phyloP scores from a whole-genome alignment of 2,329 filamentous ascomycete species.

The Cephalotrichum gorgonifer region DNA sequence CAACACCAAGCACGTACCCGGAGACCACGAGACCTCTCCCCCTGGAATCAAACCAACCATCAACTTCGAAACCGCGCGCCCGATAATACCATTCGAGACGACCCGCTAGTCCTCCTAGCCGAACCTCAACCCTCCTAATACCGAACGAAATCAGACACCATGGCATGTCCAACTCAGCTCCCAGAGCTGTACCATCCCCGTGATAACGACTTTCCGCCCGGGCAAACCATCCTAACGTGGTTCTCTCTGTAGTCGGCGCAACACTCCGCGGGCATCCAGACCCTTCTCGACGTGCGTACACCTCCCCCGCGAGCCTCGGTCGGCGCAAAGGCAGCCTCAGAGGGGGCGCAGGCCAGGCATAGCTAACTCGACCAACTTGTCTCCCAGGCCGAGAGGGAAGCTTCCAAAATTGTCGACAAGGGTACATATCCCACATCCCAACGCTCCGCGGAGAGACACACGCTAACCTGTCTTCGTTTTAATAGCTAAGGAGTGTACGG shows the following conservation, averaged over 20 bases:
- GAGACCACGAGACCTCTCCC: neutral
- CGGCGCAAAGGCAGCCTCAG: no score
- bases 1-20: neutral
- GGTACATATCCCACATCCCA: conserved; percentile 40
- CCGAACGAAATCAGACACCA: neutral
- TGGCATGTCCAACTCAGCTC: conserved; percentile 2
- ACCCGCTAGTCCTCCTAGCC: neutral
- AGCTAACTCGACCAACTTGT: neutral
- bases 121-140: neutral
- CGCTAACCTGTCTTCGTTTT: conserved; percentile 4
- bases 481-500: conserved; percentile 75
- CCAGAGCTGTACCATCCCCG: neutral
- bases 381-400: conserved; percentile 83
- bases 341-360: neutral
- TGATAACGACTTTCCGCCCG: no score
- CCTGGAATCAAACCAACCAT: neutral
- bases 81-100: neutral
- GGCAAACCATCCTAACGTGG: neutral
- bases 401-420: conserved; percentile 98
- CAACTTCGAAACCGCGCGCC: neutral
- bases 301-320: neutral
- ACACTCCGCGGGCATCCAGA: conserved; percentile 97
- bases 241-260: conserved; percentile 68
- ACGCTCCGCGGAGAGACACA: neutral
- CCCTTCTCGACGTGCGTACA: conserved; percentile 81